Evolutionary conservation across 805 yeast genomes (phyloP), one percentile per base, ranked within the genome.

Genomic region (Schwanniomyces occidentalis): DNA sequence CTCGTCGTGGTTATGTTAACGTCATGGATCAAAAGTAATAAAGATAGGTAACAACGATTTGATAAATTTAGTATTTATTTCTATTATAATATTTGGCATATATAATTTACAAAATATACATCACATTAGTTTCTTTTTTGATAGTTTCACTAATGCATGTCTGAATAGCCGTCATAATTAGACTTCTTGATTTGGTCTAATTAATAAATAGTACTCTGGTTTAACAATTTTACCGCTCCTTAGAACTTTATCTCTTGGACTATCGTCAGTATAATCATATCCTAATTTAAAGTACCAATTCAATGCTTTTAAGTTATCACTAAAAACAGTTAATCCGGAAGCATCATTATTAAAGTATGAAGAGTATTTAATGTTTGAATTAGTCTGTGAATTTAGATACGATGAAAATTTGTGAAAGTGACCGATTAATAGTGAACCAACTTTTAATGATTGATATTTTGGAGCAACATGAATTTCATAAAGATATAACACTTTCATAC

Each of bases 381-480:
- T 14, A 17, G 19, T 18, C 15, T 22, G 24, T 2, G 22, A 20
- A 19, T 39, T 39, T n/a, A 57, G 33, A 15, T 34, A 8, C 2
- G 5, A 4, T 2, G 66, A 61, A 4, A 70, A 37, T 0, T 30
- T 9, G 31, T 73, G 75, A 21, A 76, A 58, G 0, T 37, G 12
- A 0, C 24, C 17, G 37, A 79, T 54, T n/a, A 78, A 41, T 8
- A 12, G 12, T 0, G 65, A 30, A 0, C 85, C 85, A 0, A 70
- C 17, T 6, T 54, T 46, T 2, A 29, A 23, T 1, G 57, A 55
- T 30, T 76, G 74, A 37, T 42, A 61, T 8, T 30, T 10, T 1
- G 62, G 59, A 2, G 37, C 19, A 0, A 79, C 52, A 35, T 80
- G 85, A 23, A 80, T 72, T 48, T 80, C 85, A 44, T 76, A 80